Conservation (phyloP, 805 yeast genomes). For the Kluyveromyces aestuarii region DNA sequence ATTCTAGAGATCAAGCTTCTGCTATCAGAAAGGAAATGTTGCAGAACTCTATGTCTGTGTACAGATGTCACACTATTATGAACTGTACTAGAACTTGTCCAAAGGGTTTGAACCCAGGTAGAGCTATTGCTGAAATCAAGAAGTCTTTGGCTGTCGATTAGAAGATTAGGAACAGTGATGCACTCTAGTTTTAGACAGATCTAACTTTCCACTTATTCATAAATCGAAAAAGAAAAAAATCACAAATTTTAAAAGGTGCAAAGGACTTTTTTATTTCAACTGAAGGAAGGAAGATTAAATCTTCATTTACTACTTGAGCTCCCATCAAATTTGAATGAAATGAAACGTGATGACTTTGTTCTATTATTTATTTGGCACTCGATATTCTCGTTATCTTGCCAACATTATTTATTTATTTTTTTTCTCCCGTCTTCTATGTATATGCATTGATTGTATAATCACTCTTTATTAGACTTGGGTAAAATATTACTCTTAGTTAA, state of each 20-base stretch:
- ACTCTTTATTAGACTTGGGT: neutral
- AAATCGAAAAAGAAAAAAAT: neutral
- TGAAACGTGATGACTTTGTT: slow-evolving; percentile 3
- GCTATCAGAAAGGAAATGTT: slow-evolving; percentile 74
- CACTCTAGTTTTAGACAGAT: neutral
- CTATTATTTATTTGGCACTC: neutral
- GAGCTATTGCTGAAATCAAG: slow-evolving; percentile 94
- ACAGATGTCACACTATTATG: slow-evolving; percentile 99
- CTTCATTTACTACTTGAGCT: neutral
- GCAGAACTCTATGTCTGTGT: slow-evolving; percentile 93
- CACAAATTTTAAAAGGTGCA: neutral
- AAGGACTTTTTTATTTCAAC: neutral
- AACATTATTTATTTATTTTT: slow-evolving; percentile 1
- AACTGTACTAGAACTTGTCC: slow-evolving; percentile 98
- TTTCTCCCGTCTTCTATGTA: neutral
- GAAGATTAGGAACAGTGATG: neutral
- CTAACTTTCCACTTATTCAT: neutral
- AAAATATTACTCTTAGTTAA: neutral
- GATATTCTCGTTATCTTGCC: neutral
- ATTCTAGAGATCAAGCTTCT: slow-evolving; percentile 91
- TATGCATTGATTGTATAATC: slow-evolving; percentile 4
- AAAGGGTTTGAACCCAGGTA: slow-evolving; percentile 96
- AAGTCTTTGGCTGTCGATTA: slow-evolving; percentile 79
- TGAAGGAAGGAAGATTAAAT: neutral
- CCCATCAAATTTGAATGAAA: neutral